phyloP scores from a whole-genome alignment of 768 basidiomycete species.

The Lactarius tabidus region DNA sequence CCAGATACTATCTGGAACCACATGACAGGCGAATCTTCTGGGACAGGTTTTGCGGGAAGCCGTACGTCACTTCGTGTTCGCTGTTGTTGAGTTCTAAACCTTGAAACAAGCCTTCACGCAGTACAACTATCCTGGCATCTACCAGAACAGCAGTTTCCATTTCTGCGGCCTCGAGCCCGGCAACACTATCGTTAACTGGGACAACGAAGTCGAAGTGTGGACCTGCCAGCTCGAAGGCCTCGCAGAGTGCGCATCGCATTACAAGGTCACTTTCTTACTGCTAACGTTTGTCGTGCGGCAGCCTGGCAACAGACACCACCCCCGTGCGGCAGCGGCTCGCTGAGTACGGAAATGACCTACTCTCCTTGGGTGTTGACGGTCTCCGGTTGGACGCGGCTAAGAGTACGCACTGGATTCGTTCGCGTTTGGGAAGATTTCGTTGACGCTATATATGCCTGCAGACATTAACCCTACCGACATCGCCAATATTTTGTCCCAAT shows the following conservation, averaged over 20 bases:
- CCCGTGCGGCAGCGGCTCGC: constrained; percentile 55
- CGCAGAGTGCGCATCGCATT: constrained; percentile 36
- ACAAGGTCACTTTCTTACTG: background rate
- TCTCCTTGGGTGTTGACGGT: constrained; percentile 60
- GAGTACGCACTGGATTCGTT: constrained; percentile 35
- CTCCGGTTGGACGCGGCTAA: constrained; percentile 63
- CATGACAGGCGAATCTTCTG: constrained; percentile 51
- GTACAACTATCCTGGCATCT: constrained; percentile 38
- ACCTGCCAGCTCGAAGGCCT: constrained; percentile 38
- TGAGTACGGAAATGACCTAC: constrained; percentile 53
- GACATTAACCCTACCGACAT: constrained; percentile 55
- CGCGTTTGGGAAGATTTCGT: background rate
- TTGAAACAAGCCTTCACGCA: constrained; percentile 41
- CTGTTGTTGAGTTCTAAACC: background rate
- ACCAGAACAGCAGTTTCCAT: constrained; percentile 49
- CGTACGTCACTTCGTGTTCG: background rate
- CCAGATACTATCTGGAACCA: constrained; percentile 62
- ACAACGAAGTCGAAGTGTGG: constrained; percentile 48
- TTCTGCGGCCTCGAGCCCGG: constrained; percentile 53
- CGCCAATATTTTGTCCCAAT: constrained; percentile 46
- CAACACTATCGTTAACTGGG: constrained; percentile 54
- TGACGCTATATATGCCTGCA: constrained; percentile 28
- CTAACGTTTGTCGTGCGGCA: constrained; percentile 25
- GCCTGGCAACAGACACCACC: constrained; percentile 59
- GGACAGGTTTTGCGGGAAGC: constrained; percentile 28